Evolutionary conservation across 192 early-diverging fungal species (phyloP), one percentile per base, ranked within the genome.

Genomic region (Kappamyces sp.): DNA sequence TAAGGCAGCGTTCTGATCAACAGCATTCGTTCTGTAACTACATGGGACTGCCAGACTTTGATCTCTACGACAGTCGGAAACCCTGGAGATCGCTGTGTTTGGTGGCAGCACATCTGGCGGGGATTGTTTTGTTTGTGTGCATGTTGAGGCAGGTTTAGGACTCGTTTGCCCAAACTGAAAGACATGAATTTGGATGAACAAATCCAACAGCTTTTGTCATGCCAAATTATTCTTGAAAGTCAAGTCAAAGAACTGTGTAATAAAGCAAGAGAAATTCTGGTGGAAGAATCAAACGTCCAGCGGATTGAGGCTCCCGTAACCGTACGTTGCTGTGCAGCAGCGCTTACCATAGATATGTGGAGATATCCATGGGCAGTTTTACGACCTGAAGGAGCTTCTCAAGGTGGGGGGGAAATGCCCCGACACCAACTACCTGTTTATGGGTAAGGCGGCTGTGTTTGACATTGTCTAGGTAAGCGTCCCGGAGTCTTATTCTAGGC

Each of bases 331-430:
- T 66, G 9, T 23, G 1, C 10, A 7, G 47, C 8, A 10, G 49
- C 3, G 8, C 38, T 48, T n/a, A 36, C 40, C 49, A 44, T 51
- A 76, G 48, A 93, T 99, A 46, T 95, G 92, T 72, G 97, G 95
- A 53, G 97, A 99, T 72, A 93, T 99, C 46, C 97, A 99, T 66
- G 97, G 97, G n/a, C 97, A 99, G 72, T 97, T 97, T 67, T 91
- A 93, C 68, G 97, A 97, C 69, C 77, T 98, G 47, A 88, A 94
- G 65, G 94, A 97, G 74, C 87, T 99, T 32, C 94, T 98, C 74
- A 86, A 87, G 57, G 94, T 96, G 60, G 94, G 97, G 50, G 97
- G 97, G 65, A 87, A 94, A 60, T 89, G 89, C 43, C 94, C 97
- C 4, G 85, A 96, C 64, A 98, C 94, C 58, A 96, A 97, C 73